Conservation (phyloP, 306 rosid species). For the Trifolium dubium region DNA sequence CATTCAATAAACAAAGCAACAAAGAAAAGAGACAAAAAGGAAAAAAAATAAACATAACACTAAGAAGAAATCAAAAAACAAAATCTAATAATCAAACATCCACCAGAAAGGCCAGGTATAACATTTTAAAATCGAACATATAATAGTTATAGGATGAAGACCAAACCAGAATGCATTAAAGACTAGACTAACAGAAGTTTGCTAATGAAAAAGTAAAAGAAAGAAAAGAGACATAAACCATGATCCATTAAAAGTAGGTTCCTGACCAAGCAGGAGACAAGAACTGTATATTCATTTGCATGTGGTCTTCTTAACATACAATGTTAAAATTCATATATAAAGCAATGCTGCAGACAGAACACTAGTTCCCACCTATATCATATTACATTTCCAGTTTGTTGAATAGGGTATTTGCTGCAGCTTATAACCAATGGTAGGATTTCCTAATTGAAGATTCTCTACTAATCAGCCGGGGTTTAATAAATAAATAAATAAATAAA, state of each 20-base stretch:
- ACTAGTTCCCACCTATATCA: constrained; percentile 6
- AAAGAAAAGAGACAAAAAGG: neutral
- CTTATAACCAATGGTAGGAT: neutral
- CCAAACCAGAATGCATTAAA: constrained; percentile 21
- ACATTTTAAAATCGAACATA: constrained; percentile 18
- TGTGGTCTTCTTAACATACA: neutral
- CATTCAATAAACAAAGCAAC: constrained; percentile 32
- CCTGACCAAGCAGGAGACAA: neutral
- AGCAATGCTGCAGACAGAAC: constrained; percentile 14
- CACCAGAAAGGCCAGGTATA: neutral
- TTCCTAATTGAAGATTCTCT: neutral
- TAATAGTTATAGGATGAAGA: neutral
- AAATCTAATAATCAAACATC: constrained; percentile 12
- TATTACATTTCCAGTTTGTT: constrained; percentile 9
- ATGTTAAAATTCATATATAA: neutral
- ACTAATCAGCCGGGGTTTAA: neutral
- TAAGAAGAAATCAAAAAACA: neutral
- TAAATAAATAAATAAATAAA: constrained; percentile 11
- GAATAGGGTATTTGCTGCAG: neutral
- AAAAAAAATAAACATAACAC: neutral
- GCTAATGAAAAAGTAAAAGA: neutral
- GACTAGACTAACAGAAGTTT: constrained; percentile 11
- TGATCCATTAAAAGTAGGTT: constrained; percentile 17
- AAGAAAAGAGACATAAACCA: neutral
- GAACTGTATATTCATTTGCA: neutral